phyloP scores from a whole-genome alignment of 2,329 filamentous ascomycete species.

The Colletotrichum tamarilloi region DNA sequence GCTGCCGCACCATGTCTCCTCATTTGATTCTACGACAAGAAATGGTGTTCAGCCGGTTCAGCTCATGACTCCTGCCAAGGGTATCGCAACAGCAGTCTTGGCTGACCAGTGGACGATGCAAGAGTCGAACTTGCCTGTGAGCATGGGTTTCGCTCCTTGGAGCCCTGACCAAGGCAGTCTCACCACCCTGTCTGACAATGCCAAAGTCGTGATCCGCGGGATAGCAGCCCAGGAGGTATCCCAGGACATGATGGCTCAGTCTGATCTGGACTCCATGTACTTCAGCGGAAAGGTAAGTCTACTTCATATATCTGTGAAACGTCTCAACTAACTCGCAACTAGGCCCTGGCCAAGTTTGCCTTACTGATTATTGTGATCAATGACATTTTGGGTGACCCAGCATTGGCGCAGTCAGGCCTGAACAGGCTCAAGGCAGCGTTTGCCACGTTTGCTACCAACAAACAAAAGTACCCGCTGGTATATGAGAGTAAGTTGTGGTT shows the following conservation, averaged over 20 bases:
- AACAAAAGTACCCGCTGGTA: constrained; percentile 73
- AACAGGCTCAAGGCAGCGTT: constrained; percentile 74
- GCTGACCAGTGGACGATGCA: constrained; percentile 82
- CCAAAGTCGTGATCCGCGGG: constrained; percentile 68
- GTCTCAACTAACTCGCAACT: not conserved
- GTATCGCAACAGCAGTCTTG: constrained; percentile 77
- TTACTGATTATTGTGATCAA: constrained; percentile 73
- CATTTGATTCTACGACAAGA: constrained; percentile 71
- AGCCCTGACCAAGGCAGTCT: constrained; percentile 62
- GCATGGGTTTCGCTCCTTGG: constrained; percentile 86
- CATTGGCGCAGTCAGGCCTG: constrained; percentile 68
- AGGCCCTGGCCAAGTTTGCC: constrained; percentile 82
- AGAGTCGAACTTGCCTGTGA: constrained; percentile 77
- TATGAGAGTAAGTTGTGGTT: constrained; percentile 65
- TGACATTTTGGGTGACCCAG: constrained; percentile 69
- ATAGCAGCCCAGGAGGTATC: constrained; percentile 79
- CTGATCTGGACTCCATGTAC: constrained; percentile 88
- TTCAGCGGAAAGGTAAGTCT: constrained; percentile 81
- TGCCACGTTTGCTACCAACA: constrained; percentile 73
- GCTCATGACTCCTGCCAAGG: constrained; percentile 87
- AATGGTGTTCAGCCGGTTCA: constrained; percentile 66
- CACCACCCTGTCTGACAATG: constrained; percentile 60
- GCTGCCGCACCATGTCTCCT: constrained; percentile 85
- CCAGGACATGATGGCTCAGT: constrained; percentile 79
- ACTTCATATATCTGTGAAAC: not conserved